Evolutionary conservation across 257 asterid species (phyloP), one percentile per base, ranked within the genome.

Genomic region (Gentiana straminea): DNA sequence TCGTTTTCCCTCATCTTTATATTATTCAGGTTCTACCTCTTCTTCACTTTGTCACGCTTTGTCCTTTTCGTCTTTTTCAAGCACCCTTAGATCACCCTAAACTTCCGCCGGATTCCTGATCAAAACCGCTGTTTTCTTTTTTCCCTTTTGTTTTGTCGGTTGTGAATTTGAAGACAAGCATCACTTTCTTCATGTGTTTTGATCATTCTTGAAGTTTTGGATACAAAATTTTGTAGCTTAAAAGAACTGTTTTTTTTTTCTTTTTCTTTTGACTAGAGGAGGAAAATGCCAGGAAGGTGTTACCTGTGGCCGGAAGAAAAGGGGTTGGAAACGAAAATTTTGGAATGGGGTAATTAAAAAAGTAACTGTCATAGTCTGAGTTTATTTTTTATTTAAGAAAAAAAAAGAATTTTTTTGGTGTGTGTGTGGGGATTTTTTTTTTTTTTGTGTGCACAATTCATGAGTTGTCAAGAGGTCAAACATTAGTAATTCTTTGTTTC

Each of bases 381-480:
- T 69, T 35, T 78, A 71, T 13, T 35, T 11, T 37, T 52, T 43
- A 24, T 8, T 55, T 35, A 24, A n/a, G 8, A 13, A 7, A 13
- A 32, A 51, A 32, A 32, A 39, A 45, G 5, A 39, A 2, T 8
- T 4, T 4, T 4, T 39, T 39, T 39, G 45, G 5, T 8, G 8
- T 3, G 4, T 3, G 7, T 39, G 44, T 39, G 44, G 8, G n/a
- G 33, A 24, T 52, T 32, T 24, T 49, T 49, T 51, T 4, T 52
- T 58, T 13, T 49, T 52, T 36, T n/a, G 46, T 54, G 13, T 51
- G 13, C 35, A 52, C 52, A 36, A 7, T 76, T 57, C 52, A 61
- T 52, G 72, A 74, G 80, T 75, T 77, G 86, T 78, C 86, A 69
- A 73, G 77, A 82, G 84, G 94, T 81, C 87, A 66, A 86, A 74